phyloP scores from a whole-genome alignment of 169 alveolate species.

The Amoebophrya sp. region DNA sequence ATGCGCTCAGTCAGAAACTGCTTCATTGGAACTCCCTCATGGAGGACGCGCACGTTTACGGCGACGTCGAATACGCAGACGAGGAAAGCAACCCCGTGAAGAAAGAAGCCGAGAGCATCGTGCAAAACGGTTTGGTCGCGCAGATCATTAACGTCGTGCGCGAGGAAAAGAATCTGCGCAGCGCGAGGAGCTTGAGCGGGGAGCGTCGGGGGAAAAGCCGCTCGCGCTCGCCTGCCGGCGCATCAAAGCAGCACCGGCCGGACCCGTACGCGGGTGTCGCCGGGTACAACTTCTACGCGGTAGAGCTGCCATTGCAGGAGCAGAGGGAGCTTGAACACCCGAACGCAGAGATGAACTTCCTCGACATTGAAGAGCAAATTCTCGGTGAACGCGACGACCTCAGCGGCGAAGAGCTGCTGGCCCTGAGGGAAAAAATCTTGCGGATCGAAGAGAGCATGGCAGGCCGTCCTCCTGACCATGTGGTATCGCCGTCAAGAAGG shows the following conservation, averaged over 20 bases:
- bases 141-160: background rate
- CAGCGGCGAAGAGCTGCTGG: background rate
- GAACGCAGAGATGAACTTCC: background rate
- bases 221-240: no score
- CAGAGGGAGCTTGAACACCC: no score
- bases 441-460: background rate
- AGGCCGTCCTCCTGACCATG: background rate
- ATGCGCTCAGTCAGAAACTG: no score
- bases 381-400: background rate
- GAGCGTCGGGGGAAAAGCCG: no score
- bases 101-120: background rate
- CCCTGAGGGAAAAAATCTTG: background rate
- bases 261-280: no score
- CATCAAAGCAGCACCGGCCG: no score
- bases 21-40: background rate
- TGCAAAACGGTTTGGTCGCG: background rate
- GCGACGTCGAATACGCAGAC: background rate
- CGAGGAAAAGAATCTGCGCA: no score
- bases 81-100: background rate
- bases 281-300: no score
- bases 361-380: background rate
- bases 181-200: no score
- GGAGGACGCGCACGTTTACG: background rate
- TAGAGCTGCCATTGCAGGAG: no score
- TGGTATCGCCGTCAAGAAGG: background rate